Conservation (phyloP, 1,284 basidiomycete genomes). For the Microbotryum intermedium region DNA sequence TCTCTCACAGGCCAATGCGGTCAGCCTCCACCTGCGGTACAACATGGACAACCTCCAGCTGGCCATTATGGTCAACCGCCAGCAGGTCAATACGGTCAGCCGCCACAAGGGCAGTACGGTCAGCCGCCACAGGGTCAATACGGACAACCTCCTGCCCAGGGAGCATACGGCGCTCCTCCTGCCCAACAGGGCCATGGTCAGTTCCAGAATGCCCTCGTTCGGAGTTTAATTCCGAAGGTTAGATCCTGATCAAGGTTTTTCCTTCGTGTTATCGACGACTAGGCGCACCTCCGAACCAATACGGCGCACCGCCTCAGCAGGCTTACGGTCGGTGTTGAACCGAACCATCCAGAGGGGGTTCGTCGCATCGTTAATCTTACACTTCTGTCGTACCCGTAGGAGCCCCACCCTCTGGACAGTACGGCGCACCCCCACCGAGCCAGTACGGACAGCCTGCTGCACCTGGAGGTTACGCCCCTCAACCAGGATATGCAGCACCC, state of each 20-base stretch:
- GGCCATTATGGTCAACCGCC: no score
- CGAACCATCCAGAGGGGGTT: background rate
- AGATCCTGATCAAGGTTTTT: no score
- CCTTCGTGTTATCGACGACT: background rate
- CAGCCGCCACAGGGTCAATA: no score
- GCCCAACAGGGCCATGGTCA: background rate
- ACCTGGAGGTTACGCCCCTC: background rate
- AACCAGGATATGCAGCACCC: background rate
- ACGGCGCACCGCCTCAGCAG: background rate
- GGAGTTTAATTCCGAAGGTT: no score
- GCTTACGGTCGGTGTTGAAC: background rate
- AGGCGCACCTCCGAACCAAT: background rate
- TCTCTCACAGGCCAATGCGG: no score
- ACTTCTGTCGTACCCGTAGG: background rate
- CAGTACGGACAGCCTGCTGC: conserved; percentile 8
- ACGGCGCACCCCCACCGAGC: conserved; percentile 26
- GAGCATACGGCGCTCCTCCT: background rate
- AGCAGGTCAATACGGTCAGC: no score
- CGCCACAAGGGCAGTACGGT: no score
- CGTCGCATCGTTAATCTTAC: background rate
- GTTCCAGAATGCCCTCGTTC: no score
- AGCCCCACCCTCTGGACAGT: conserved; percentile 22
- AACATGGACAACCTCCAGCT: no score
- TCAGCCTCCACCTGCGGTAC: no score
- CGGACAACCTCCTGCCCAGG: background rate